phyloP scores from a whole-genome alignment of 1,139 yeast species.

The Hyphopichia pseudoburtonii region DNA sequence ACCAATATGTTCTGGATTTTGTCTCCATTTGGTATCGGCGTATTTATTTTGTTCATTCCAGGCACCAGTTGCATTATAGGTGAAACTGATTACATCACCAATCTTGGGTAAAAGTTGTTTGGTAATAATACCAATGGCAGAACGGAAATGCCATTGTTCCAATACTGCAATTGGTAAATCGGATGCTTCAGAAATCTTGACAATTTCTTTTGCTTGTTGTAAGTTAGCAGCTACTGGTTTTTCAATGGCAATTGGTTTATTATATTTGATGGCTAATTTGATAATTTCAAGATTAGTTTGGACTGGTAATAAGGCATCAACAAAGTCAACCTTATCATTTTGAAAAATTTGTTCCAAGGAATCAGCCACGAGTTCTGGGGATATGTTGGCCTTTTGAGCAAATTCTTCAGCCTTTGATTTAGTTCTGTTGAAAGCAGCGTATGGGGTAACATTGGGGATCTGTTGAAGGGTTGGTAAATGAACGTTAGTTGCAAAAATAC shows the following conservation, averaged over 20 bases:
- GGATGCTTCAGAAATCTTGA: conserved; percentile 56
- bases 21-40: conserved; percentile 78
- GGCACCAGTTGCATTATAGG: conserved; percentile 80
- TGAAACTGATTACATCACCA: conserved; percentile 75
- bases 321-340: conserved; percentile 65
- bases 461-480: conserved; percentile 75
- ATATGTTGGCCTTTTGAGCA: conserved; percentile 62
- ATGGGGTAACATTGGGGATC: conserved; percentile 29
- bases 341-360: conserved; percentile 62
- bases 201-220: conserved; percentile 77
- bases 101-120: conserved; percentile 62
- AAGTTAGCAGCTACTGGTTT: conserved; percentile 90
- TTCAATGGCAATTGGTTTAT: conserved; percentile 79
- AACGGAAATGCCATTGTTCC: conserved; percentile 81
- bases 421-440: conserved; percentile 80
- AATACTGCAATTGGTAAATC: conserved; percentile 70
- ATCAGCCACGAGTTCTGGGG: conserved; percentile 56
- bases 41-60: conserved; percentile 67
- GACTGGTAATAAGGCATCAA: conserved; percentile 86
- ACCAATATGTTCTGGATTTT: conserved; percentile 85
- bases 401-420: conserved; percentile 75
- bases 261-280: conserved; percentile 61
- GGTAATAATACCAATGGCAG: conserved; percentile 50
- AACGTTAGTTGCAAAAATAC: conserved; percentile 81
- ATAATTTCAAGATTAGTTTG: conserved; percentile 72